Base-by-base conservation (phyloP, 495 filamentous ascomycete species). In the Parathielavia appendiculata region DNA sequence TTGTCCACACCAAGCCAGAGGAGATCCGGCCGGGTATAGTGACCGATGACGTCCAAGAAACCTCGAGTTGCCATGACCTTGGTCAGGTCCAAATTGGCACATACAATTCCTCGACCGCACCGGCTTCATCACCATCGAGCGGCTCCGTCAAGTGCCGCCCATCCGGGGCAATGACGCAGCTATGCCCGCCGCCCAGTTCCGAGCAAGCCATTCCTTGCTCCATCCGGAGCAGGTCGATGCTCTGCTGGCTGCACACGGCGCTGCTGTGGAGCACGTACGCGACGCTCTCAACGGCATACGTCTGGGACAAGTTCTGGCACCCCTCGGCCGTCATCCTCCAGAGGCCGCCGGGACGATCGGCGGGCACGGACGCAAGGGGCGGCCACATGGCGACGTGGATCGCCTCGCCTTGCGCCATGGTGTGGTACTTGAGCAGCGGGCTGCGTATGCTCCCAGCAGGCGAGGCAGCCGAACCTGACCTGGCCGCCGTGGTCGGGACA, bases 281-380 rank as follows among this genome's bases (percentile, higher is more conserved):
- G 5, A 23, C 14, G 23, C 45, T 48, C 14, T 48, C 45, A 14
- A 48, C n/a, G 19, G 45, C 45, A 14, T 48, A 48, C 22, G 22
- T 23, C 26, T 48, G 45, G 4, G 22, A 30, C 22, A 48, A 14
- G 22, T 26, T 23, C 26, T 48, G 45, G 23, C 45, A 48, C 10
- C 45, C 45, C 45, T 48, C 45, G 45, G 45, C 45, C 2, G 45
- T 32, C 45, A 48, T 48, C 23, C 45, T 48, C 45, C 45, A 48
- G 23, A 48, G 14, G 20, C 45, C 45, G 7, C n/a, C n/a, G 45
- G 45, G 26, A n/a, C 23, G 11, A 17, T 23, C 23, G 8, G 12
- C 45, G 13, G 45, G 12, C 45, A 14, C 14, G 6, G 45, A 23
- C 0, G 45, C 45, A 26, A 48, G 32, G 23, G 45, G 45, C 23